These are phyloP conservation scores for Clavulina sp. DNA, from an alignment of 768 basidiomycete species.

Conservation along the genomic window DNA sequence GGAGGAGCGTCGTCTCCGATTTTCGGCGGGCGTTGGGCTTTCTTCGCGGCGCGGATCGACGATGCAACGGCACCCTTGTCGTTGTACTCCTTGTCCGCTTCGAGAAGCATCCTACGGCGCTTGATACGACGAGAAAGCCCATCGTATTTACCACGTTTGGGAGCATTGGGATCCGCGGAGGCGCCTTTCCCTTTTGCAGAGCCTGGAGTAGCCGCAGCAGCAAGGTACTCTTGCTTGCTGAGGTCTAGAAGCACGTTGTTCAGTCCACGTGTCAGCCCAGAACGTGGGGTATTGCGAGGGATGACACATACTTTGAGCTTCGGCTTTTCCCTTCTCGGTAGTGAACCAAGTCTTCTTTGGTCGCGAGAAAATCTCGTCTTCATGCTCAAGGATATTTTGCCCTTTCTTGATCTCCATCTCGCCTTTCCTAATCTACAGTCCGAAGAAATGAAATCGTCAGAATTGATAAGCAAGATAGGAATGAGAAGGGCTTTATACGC, in stretches of 20 bases:
- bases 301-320: slow-evolving; percentile 51
- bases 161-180: slow-evolving; percentile 17
- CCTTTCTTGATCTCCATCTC: slow-evolving; percentile 96
- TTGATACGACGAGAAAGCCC: slow-evolving; percentile 81
- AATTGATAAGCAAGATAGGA: neutral
- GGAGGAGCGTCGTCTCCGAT: slow-evolving; percentile 37
- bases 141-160: slow-evolving; percentile 57
- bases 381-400: slow-evolving; percentile 87
- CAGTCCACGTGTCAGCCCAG: neutral
- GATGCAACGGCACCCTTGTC: slow-evolving; percentile 41
- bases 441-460: slow-evolving; percentile 4
- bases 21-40: slow-evolving; percentile 50
- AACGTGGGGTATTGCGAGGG: neutral
- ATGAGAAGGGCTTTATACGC: no score
- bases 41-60: slow-evolving; percentile 80
- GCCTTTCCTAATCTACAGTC: slow-evolving; percentile 71
- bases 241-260: slow-evolving; percentile 29
- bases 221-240: slow-evolving; percentile 62
- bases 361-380: slow-evolving; percentile 78
- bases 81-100: slow-evolving; percentile 52
- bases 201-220: slow-evolving; percentile 27
- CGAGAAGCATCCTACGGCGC: slow-evolving; percentile 69
- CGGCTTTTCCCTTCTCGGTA: slow-evolving; percentile 60
- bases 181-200: slow-evolving; percentile 13
- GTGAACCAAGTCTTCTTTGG: slow-evolving; percentile 99